These are phyloP conservation scores for Chaetomium tenue DNA, from an alignment of 495 filamentous ascomycete species.

Conservation along the genomic window DNA sequence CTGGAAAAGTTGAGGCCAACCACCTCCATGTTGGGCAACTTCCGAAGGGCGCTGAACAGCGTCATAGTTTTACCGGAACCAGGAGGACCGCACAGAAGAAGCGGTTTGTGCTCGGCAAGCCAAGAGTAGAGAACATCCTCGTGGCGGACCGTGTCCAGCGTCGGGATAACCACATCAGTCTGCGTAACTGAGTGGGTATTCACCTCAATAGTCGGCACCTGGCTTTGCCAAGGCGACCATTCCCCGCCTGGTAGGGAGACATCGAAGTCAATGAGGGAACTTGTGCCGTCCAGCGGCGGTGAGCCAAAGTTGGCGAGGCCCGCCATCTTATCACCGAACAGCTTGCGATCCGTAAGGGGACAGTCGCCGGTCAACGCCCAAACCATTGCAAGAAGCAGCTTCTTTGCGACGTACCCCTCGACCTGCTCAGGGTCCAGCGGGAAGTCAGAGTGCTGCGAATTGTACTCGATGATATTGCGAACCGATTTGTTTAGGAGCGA, in stretches of 20 bases:
- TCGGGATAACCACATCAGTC: conserved; percentile 97
- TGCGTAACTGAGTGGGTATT: conserved; percentile 97
- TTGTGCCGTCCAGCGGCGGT: conserved; percentile 67
- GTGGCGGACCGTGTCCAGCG: conserved; percentile 92
- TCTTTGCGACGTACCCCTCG: conserved; percentile 87
- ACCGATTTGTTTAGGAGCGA: conserved; percentile 92
- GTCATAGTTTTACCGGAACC: conserved; percentile 99
- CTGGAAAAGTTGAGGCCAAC: conserved; percentile 99
- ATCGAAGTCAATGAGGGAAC: conserved; percentile 93
- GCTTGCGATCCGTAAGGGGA: conserved; percentile 79
- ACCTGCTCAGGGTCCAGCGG: conserved; percentile 83
- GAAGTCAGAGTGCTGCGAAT: conserved; percentile 89
- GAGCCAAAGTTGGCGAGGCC: conserved; percentile 79
- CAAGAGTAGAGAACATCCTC: conserved; percentile 98
- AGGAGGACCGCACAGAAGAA: conserved; percentile 93
- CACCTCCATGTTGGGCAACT: conserved; percentile 96
- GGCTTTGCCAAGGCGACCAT: conserved; percentile 90
- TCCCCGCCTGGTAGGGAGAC: conserved; percentile 79
- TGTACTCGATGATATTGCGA: conserved; percentile 90
- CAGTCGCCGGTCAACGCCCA: conserved; percentile 97
- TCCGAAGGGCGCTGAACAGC: conserved; percentile 91
- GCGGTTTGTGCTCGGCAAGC: conserved; percentile 96
- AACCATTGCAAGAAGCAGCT: conserved; percentile 81
- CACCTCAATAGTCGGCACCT: conserved; percentile 91
- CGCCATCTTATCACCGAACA: conserved; percentile 79